Evolutionary conservation across 352 stramenopile genomes (phyloP).

Genomic region (Pythium phragmitis): DNA sequence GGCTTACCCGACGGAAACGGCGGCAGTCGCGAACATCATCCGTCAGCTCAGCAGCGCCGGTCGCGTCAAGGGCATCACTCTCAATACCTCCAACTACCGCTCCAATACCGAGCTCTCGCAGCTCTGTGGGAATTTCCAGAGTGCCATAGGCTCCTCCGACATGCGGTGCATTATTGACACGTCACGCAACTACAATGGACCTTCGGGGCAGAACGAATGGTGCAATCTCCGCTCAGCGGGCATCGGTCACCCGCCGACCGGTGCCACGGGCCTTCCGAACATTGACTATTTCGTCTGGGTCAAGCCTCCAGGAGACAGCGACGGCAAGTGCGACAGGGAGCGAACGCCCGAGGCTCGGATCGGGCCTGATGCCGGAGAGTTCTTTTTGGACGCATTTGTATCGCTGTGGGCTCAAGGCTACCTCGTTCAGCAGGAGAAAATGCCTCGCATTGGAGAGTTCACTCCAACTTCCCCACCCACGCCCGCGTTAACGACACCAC

Average conservation of each 20-base stretch:
- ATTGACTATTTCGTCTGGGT: slow-evolving; percentile 77
- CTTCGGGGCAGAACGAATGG: slow-evolving; percentile 45
- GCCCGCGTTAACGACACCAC: slow-evolving; percentile 25
- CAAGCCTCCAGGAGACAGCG: slow-evolving; percentile 63
- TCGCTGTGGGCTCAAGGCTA: slow-evolving; percentile 56
- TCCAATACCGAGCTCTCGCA: slow-evolving; percentile 44
- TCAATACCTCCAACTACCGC: slow-evolving; percentile 81
- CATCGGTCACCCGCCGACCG: slow-evolving; percentile 54
- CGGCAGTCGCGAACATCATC: slow-evolving; percentile 30
- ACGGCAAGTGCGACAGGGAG: slow-evolving; percentile 44
- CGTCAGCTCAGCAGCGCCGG: slow-evolving; percentile 36
- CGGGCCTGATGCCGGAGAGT: slow-evolving; percentile 41
- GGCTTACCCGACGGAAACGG: neutral
- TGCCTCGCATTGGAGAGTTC: slow-evolving; percentile 34
- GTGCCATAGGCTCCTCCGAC: slow-evolving; percentile 33
- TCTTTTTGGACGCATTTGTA: slow-evolving; percentile 52
- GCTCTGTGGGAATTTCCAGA: slow-evolving; percentile 56
- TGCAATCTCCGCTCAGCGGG: slow-evolving; percentile 62
- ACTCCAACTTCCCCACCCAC: slow-evolving; percentile 16
- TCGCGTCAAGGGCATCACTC: slow-evolving; percentile 51
- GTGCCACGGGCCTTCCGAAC: slow-evolving; percentile 39
- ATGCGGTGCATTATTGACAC: slow-evolving; percentile 63
- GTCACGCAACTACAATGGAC: slow-evolving; percentile 55
- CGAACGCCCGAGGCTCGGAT: slow-evolving; percentile 26
- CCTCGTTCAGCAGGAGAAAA: slow-evolving; percentile 46